Percentiles rank a stretch among this genome's conserved stretches.
phyloP scores from a whole-genome alignment of 2,329 filamentous ascomycete genomes.

The Botrytis aclada region DNA sequence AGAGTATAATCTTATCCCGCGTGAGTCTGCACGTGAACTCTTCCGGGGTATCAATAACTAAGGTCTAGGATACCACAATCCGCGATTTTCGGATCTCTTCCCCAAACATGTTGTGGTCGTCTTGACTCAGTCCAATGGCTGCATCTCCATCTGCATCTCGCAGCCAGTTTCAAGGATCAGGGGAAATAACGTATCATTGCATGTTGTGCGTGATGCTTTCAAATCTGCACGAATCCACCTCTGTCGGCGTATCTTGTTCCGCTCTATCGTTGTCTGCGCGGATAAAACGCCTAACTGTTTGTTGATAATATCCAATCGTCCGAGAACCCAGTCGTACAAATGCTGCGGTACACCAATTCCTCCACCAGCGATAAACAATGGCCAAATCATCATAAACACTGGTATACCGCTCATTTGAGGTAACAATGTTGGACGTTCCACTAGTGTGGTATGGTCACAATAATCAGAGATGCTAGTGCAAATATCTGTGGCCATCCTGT shows the following conservation, averaged over 20 bases:
- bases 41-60: neutral
- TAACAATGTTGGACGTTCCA: neutral
- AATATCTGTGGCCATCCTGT: conserved; percentile 27
- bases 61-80: neutral
- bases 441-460: conserved; percentile 16
- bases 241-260: conserved; percentile 21
- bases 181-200: conserved; percentile 2
- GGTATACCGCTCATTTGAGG: conserved; percentile 24
- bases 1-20: neutral
- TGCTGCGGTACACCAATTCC: conserved; percentile 27
- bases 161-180: neutral
- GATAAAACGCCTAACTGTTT: conserved; percentile 27
- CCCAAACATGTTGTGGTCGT: neutral
- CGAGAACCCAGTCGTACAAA: conserved; percentile 27
- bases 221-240: conserved; percentile 17
- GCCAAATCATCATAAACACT: conserved; percentile 28
- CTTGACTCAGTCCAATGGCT: neutral
- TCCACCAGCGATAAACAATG: conserved; percentile 27
- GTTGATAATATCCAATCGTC: conserved; percentile 28
- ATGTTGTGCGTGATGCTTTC: neutral
- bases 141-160: conserved; percentile 4
- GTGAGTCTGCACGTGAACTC: neutral
- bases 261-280: conserved; percentile 22
- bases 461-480: conserved; percentile 27
- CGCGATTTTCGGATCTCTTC: neutral